Percentiles rank a stretch among this genome's conserved stretches.
Evolutionary conservation across 176 grass and related monocot genomes (phyloP).

Genomic region (Chrysopogon serrulatus): DNA sequence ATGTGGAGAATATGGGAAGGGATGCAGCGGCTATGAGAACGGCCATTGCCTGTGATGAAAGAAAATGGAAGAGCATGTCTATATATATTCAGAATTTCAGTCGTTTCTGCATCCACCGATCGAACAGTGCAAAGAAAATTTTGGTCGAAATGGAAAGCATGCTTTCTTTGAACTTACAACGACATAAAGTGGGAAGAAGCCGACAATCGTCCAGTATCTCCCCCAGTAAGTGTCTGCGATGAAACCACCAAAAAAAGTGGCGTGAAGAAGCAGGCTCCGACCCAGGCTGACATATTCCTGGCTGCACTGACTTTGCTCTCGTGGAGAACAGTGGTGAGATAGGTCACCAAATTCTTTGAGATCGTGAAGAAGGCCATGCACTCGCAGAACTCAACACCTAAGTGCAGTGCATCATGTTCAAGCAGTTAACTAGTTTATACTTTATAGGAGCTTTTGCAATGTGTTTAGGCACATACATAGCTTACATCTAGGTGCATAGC

Average conservation of each 20-base stretch:
- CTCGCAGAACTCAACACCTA: slow-evolving; percentile 25
- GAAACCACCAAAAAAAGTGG: slow-evolving; percentile 31
- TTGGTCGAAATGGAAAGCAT: too few species aligned
- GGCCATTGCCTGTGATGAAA: slow-evolving; percentile 38
- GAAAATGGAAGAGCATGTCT: too few species aligned
- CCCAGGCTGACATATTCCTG: slow-evolving; percentile 5
- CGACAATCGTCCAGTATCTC: slow-evolving; percentile 26
- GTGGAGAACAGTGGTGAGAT: slow-evolving; percentile 23
- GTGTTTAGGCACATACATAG: too few species aligned
- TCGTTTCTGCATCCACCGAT: too few species aligned
- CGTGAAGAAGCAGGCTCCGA: slow-evolving; percentile 4
- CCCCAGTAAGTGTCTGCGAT: slow-evolving; percentile 31
- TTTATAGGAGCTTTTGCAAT: too few species aligned
- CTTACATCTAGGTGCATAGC: too few species aligned
- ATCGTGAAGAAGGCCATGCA: not conserved
- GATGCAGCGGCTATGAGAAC: slow-evolving; percentile 24
- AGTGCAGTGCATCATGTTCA: not conserved
- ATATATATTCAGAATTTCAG: not conserved
- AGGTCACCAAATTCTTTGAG: slow-evolving; percentile 11
- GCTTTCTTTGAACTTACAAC: not conserved
- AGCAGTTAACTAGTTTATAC: not conserved
- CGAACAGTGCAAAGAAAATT: too few species aligned
- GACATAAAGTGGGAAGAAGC: not conserved
- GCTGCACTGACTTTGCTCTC: slow-evolving; percentile 9
- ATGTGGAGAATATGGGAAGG: not conserved